A percentile compares a stretch with the other conserved stretches of the same genome.
Conservation (phyloP, 345 rosid genomes). For the Gossypium rotundifolium region DNA sequence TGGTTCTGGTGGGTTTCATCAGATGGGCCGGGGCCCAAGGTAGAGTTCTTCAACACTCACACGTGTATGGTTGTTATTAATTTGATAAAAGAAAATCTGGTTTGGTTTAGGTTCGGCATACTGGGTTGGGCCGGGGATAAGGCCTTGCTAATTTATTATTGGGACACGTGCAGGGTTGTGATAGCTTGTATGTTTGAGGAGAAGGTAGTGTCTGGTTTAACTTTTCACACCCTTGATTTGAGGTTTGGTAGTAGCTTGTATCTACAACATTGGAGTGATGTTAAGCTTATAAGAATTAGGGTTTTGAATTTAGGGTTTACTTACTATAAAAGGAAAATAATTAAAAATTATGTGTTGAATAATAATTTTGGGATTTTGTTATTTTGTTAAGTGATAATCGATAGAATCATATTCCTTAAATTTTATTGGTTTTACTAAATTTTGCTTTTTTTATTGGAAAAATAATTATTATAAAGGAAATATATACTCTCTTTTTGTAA, state of each 20-base stretch:
- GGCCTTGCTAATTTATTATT: neutral
- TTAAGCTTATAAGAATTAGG: neutral
- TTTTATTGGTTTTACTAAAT: no score
- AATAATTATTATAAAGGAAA: no score
- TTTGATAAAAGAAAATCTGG: constrained; percentile 1
- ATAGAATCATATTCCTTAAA: no score
- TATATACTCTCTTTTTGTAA: no score
- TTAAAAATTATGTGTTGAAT: neutral
- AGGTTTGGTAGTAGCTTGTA: neutral
- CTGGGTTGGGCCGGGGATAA: neutral
- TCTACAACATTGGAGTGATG: neutral
- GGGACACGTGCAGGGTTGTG: constrained; percentile 14
- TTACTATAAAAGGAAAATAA: neutral
- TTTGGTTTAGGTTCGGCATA: neutral
- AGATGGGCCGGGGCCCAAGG: constrained; percentile 10
- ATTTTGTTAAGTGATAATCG: no score
- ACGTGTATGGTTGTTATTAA: neutral
- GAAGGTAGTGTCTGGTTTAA: no score
- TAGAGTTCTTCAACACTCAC: neutral
- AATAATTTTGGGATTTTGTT: neutral
- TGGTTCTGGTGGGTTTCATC: constrained; percentile 27
- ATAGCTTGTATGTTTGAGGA: neutral
- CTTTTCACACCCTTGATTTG: neutral
- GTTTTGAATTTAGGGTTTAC: neutral
- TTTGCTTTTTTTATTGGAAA: no score